These are phyloP conservation scores for Dothideomycetidae sp. DNA, from an alignment of 2,329 filamentous ascomycete species.

Conservation along the genomic window DNA sequence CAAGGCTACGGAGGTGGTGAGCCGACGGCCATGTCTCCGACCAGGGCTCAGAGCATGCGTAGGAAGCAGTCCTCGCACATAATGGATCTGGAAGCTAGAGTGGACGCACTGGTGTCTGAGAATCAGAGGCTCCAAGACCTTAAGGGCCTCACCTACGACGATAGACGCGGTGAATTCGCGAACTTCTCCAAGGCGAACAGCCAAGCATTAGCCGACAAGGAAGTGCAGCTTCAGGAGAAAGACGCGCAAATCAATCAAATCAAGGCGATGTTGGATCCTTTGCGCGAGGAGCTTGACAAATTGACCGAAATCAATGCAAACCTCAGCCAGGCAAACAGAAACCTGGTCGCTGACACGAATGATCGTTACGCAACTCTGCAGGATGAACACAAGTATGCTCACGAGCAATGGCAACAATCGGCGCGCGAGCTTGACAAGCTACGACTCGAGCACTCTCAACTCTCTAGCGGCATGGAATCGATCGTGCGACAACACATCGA, in stretches of 20 bases:
- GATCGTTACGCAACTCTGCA: slow-evolving; percentile 55
- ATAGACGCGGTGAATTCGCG: slow-evolving; percentile 22
- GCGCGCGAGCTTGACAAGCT: slow-evolving; percentile 55
- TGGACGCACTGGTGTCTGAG: slow-evolving; percentile 75
- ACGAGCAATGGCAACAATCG: slow-evolving; percentile 41
- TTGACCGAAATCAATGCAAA: slow-evolving; percentile 72
- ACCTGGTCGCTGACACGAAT: slow-evolving; percentile 61
- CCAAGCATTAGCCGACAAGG: slow-evolving; percentile 47
- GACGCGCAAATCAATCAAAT: slow-evolving; percentile 78
- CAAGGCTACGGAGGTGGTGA: slow-evolving; percentile 85
- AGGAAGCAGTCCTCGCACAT: slow-evolving; percentile 97
- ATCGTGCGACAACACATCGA: slow-evolving; percentile 48
- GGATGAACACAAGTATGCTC: slow-evolving; percentile 43
- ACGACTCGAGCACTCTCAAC: slow-evolving; percentile 46
- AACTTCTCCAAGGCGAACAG: slow-evolving; percentile 34
- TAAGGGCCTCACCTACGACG: slow-evolving; percentile 20
- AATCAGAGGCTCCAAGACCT: slow-evolving; percentile 63
- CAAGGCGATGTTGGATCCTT: slow-evolving; percentile 60
- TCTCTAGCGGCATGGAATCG: slow-evolving; percentile 49
- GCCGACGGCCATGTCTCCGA: slow-evolving; percentile 76
- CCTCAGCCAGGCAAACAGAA: slow-evolving; percentile 61
- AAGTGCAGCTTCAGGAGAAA: slow-evolving; percentile 60
- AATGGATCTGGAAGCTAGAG: slow-evolving; percentile 65
- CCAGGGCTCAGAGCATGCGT: slow-evolving; percentile 86
- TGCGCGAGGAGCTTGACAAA: slow-evolving; percentile 68